A percentile compares a stretch with the other conserved stretches of the same genome.
phyloP scores from a whole-genome alignment of 768 basidiomycete genomes.

The Xanthoconium purpureum region DNA sequence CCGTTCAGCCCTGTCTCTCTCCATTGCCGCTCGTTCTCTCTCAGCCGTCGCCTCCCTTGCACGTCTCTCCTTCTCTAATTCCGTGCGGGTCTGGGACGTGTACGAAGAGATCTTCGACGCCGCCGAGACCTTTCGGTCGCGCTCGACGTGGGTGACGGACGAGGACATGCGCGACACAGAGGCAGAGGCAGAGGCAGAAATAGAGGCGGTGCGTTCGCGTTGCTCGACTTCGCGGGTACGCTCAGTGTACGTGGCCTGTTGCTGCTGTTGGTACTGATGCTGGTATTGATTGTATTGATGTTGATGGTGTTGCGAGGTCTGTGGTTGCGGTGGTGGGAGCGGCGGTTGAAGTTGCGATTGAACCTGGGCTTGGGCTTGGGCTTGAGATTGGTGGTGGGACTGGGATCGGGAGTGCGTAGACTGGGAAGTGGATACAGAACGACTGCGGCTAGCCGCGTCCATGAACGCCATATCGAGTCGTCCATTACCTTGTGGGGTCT shows the following conservation, averaged over 20 bases:
- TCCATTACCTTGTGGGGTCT: conserved; percentile 30
- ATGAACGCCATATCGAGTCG: conserved; percentile 27
- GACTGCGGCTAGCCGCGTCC: conserved; percentile 31
- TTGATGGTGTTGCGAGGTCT: not conserved
- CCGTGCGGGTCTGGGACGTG: conserved; percentile 15
- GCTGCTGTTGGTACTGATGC: not conserved
- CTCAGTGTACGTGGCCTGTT: conserved; percentile 23
- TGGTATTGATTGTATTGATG: not conserved
- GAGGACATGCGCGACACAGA: conserved; percentile 22
- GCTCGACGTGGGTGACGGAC: conserved; percentile 19
- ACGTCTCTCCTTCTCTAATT: conserved; percentile 25
- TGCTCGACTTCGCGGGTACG: conserved; percentile 26
- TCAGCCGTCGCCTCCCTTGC: conserved; percentile 19
- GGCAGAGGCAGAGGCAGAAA: conserved; percentile 7
- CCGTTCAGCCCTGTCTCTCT: conserved; percentile 16
- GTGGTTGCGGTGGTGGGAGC: not conserved
- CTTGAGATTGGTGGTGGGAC: conserved; percentile 8
- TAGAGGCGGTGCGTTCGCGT: conserved; percentile 25
- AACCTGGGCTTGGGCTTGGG: not conserved
- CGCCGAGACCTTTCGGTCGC: conserved; percentile 25
- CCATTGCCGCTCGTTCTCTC: conserved; percentile 14
- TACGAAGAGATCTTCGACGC: conserved; percentile 33
- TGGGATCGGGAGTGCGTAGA: conserved; percentile 17
- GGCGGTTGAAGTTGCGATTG: not conserved
- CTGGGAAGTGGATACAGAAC: conserved; percentile 20